Conservation (phyloP, 495 filamentous ascomycete genomes). For the Hapsidospora chrysogenum region DNA sequence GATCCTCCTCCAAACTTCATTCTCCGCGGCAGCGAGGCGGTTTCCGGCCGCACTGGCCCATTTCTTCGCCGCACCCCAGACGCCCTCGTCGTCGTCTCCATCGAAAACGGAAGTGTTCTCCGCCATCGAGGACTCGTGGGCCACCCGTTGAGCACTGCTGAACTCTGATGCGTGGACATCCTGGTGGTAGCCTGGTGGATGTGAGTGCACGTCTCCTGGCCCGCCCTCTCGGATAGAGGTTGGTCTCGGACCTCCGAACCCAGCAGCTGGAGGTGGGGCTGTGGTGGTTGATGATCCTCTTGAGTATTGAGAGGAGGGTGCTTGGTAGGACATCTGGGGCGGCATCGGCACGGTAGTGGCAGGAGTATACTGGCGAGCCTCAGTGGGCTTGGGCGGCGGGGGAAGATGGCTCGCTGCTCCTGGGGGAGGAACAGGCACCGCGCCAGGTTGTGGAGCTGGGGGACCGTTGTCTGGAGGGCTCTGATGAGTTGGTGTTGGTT, state of each 20-base stretch:
- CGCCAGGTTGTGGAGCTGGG: slow-evolving; percentile 46
- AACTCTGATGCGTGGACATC: slow-evolving; percentile 30
- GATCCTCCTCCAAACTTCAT: slow-evolving; percentile 55
- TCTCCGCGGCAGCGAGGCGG: slow-evolving; percentile 45
- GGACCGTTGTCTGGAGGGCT: slow-evolving; percentile 17
- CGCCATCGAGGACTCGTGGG: slow-evolving; percentile 12
- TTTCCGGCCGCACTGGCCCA: slow-evolving; percentile 44
- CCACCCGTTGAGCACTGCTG: slow-evolving; percentile 15
- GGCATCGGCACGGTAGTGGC: slow-evolving; percentile 12
- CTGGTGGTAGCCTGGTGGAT: slow-evolving; percentile 38
- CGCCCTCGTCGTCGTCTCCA: slow-evolving; percentile 24
- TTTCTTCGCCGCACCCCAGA: slow-evolving; percentile 39
- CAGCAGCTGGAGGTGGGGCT: slow-evolving; percentile 6
- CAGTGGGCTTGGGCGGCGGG: slow-evolving; percentile 38
- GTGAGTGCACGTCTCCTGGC: too few relatives aligned
- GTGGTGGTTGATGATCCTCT: slow-evolving; percentile 16
- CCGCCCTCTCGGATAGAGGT: too few relatives aligned
- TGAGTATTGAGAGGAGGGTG: slow-evolving; percentile 14
- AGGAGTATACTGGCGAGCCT: slow-evolving; percentile 17
- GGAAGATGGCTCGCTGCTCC: slow-evolving; percentile 18
- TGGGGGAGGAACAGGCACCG: slow-evolving; percentile 19
- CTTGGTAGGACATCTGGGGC: slow-evolving; percentile 23
- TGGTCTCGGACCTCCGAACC: too few relatives aligned
- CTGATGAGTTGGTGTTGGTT: slow-evolving; percentile 11
- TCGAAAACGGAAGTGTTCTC: slow-evolving; percentile 9